phyloP scores from a whole-genome alignment of 331 rosid genomes.

The Quercus tomentella region DNA sequence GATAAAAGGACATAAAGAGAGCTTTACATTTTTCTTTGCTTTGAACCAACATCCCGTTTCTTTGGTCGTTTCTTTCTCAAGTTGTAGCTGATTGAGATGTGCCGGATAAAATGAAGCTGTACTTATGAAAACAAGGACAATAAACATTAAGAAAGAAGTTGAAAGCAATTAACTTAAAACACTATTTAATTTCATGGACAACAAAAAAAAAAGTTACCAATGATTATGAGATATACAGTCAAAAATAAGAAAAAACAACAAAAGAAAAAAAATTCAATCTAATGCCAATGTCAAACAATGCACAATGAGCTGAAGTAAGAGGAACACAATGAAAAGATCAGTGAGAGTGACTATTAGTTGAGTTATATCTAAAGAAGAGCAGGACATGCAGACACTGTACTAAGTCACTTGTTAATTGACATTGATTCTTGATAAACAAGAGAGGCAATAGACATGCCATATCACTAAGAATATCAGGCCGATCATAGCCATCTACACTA shows the following conservation, averaged over 20 bases:
- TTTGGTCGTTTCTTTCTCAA: slow-evolving; percentile 36
- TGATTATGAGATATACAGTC: background rate
- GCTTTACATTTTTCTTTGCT: slow-evolving; percentile 40
- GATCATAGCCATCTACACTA: background rate
- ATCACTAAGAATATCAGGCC: background rate
- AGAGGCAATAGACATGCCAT: background rate
- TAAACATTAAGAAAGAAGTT: slow-evolving; percentile 1
- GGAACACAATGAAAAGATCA: background rate
- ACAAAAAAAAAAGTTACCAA: background rate
- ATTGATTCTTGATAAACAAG: background rate
- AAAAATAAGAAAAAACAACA: background rate
- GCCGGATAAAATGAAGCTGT: slow-evolving; percentile 74
- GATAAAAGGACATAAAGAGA: background rate
- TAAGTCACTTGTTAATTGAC: background rate
- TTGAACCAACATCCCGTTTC: slow-evolving; percentile 26
- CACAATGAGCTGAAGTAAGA: background rate
- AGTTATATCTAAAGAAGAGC: background rate
- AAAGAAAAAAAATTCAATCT: background rate
- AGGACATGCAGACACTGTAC: background rate
- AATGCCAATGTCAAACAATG: background rate
- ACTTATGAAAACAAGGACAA: slow-evolving; percentile 15
- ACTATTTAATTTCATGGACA: background rate
- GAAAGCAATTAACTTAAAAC: slow-evolving; percentile 1
- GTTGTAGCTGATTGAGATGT: slow-evolving; percentile 51
- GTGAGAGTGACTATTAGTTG: background rate